Base-by-base conservation (phyloP, 2,329 filamentous ascomycete species). In the Akanthomyces muscarius region DNA sequence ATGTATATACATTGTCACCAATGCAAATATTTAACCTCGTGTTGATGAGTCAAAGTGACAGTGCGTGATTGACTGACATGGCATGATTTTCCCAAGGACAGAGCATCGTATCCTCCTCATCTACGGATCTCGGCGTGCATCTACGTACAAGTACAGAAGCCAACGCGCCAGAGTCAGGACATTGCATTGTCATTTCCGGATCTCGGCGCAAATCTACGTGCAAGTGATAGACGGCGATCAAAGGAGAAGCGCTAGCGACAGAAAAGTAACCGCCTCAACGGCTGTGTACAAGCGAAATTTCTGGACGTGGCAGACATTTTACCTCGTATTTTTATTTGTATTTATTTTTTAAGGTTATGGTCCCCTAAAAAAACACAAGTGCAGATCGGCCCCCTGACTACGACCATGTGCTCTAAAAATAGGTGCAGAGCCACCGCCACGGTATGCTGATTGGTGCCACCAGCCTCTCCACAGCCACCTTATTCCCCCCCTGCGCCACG, bases 401-500 rank as follows among this genome's bases (percentile, higher is more conserved):
- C 33, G 33, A 28, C 8, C 30, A 21, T 21, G 4, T 41, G 47
- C 16, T 28, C 59, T 61, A 61, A 54, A 54, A 54, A 54, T 61
- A 61, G 59, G 41, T 50, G n/a, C 45, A 50, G 30, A 41, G 56
- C 44, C 33, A 50, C 33, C 25, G 45, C 45, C 56, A 41, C 36
- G 44, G 56, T 2, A 59, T 50, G 30, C 44, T 50, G 4, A 33
- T 60, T 33, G 36, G 56, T 25, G 33, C 50, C 59, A 53, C 59
- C 59, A 47, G 30, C 59, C 48, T 28, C 59, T 33, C 59, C 59
- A 61, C 59, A 57, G 54, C 54, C 54, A 57, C 59, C 38, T 53
- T 61, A 47, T 54, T 18, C 36, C 14, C 42, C 33, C n/a, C 16
- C 50, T 28, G 55, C 45, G 47, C 57, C 45, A 33, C 57, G 47